Evolutionary conservation across 2,329 filamentous ascomycete genomes (phyloP), one percentile per base, ranked within the genome.

Genomic region (Pleoardoris graminearum): DNA sequence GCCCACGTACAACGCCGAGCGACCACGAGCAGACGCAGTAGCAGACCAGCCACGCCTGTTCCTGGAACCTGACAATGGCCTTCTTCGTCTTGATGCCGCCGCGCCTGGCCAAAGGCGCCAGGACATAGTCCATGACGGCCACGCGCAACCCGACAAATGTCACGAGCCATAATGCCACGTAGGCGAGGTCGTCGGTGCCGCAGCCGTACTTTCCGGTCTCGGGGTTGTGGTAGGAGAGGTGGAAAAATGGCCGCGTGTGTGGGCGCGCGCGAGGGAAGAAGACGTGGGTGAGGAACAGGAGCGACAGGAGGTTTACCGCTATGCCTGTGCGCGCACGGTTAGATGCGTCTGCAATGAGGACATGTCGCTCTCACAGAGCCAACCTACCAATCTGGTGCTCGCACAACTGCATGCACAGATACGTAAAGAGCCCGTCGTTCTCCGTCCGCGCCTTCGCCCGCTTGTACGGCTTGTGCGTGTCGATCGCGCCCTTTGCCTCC

Each of bases 31-130:
- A 78, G 39, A 78, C 77, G 73, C 93, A 93, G 77, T 97, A 97
- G 38, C 94, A 74, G 51, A 95, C 77, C 69, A 96, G 80, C 90
- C 93, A 97, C 41, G 87, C 90, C 77, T 99, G 94, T 77, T 99
- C 94, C 57, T 91, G 91, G 76, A 97, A 96, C 53, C 94, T 84
- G 43, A 90, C 84, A 54, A 88, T 78, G 41, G 85, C 85, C 77
- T 96, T 97, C 69, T 80, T 81, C 68, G 87, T 89, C 63, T 82
- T 81, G 63, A 97, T 83, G 30, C 93, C 93, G 58, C 83, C 81
- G 42, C 80, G 77, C 58, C 84, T 85, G 37, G 89, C 92, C 50
- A 95, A 75, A 6, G 93, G 94, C 17, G 85, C 85, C 46, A 97
- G 81, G 11, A 95, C 66, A 76, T 96, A 94, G 71, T 97, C 92